Evolutionary conservation across 805 yeast genomes (phyloP).

Genomic region (Ogataea parapolymorpha): DNA sequence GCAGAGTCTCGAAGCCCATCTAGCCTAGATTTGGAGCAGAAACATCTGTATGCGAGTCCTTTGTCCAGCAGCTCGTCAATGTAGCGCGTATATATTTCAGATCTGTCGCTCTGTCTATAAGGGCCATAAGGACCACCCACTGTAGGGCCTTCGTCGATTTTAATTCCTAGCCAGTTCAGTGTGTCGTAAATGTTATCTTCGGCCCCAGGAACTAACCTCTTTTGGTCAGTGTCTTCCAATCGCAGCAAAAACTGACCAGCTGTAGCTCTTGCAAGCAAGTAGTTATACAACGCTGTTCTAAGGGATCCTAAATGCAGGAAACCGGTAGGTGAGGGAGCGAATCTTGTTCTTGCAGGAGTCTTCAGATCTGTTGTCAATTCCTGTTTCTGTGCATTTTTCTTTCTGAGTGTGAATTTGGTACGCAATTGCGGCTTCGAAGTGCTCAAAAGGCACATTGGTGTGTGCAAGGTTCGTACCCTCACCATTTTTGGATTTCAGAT

Average conservation of each 20-base stretch:
- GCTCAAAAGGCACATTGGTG: not conserved
- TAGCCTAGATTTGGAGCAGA: slow-evolving; percentile 78
- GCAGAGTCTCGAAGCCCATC: slow-evolving; percentile 70
- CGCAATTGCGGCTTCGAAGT: slow-evolving; percentile 1
- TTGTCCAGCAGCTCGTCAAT: slow-evolving; percentile 51
- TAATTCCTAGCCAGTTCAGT: slow-evolving; percentile 71
- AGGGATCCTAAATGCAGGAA: slow-evolving; percentile 89
- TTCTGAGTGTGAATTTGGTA: slow-evolving; percentile 17
- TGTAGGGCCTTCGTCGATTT: slow-evolving; percentile 83
- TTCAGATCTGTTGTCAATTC: slow-evolving; percentile 27
- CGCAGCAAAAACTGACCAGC: slow-evolving; percentile 79
- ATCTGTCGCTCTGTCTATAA: slow-evolving; percentile 81
- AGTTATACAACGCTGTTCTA: slow-evolving; percentile 91
- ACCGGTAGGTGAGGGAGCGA: slow-evolving; percentile 99
- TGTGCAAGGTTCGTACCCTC: slow-evolving; percentile 2
- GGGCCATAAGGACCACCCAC: slow-evolving; percentile 77
- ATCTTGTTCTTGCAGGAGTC: slow-evolving; percentile 75
- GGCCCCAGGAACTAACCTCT: slow-evolving; percentile 74
- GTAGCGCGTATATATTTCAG: slow-evolving; percentile 59
- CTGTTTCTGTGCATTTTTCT: not conserved
- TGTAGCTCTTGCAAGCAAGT: slow-evolving; percentile 71
- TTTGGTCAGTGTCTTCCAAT: slow-evolving; percentile 90
- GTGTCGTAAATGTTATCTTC: slow-evolving; percentile 75
- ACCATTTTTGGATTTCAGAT: not conserved
- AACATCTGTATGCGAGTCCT: slow-evolving; percentile 83